Conservation (phyloP, 805 yeast species). For the Hanseniaspora lachancei region DNA sequence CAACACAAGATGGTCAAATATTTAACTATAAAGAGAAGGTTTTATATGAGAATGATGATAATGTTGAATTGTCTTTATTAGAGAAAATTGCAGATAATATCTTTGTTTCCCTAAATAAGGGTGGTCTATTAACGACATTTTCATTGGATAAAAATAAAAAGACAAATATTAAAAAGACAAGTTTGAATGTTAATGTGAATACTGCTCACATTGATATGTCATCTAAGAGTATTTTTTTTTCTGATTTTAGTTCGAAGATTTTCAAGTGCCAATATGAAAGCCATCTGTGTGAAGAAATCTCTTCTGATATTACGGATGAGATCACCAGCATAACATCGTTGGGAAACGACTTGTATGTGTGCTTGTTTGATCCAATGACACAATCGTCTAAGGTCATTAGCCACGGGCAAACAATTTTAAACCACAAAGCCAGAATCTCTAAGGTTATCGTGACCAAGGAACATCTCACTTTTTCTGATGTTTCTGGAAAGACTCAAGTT, state of each 20-base stretch:
- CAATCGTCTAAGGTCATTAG: background rate
- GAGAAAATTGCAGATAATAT: background rate
- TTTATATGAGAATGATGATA: background rate
- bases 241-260: background rate
- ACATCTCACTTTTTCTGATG: constrained; percentile 7
- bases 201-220: background rate
- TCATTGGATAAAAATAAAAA: background rate
- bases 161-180: background rate
- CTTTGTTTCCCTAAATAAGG: background rate
- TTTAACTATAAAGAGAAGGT: background rate
- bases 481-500: constrained; percentile 10
- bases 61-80: background rate
- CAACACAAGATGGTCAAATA: constrained; percentile 8
- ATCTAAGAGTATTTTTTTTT: background rate
- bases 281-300: background rate
- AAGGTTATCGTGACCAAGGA: background rate
- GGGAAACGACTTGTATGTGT: background rate
- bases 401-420: background rate
- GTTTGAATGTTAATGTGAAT: background rate
- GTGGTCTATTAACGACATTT: background rate
- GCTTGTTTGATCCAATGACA: constrained; percentile 1
- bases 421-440: constrained; percentile 7
- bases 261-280: background rate
- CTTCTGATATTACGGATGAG: background rate
- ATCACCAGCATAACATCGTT: background rate